These are phyloP conservation scores for Santalum album DNA, from an alignment of 164 flowering plant species.

Conservation along the genomic window DNA sequence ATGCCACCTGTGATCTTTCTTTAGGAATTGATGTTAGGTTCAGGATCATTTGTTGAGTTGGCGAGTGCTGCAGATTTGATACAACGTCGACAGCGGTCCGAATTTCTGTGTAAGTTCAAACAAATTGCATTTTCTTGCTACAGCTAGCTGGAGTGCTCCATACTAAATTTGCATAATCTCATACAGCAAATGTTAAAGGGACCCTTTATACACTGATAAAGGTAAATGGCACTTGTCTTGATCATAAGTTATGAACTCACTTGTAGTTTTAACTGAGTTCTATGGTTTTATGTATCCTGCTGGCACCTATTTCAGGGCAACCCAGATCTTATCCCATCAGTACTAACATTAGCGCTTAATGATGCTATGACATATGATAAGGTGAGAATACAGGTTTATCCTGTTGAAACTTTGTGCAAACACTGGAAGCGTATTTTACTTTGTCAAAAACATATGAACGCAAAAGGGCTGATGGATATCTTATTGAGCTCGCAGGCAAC, in stretches of 20 bases:
- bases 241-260: neutral
- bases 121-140: neutral
- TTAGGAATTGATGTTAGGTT: slow-evolving; percentile 63
- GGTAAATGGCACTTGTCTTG: slow-evolving; percentile 29
- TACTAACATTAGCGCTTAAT: slow-evolving; percentile 72
- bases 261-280: neutral
- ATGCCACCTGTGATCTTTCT: slow-evolving; percentile 33
- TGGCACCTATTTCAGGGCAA: slow-evolving; percentile 40
- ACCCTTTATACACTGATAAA: slow-evolving; percentile 46
- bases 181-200: slow-evolving; percentile 54
- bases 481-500: slow-evolving; percentile 56
- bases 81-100: slow-evolving; percentile 84
- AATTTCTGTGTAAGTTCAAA: slow-evolving; percentile 54
- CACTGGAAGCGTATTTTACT: neutral
- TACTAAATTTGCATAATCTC: neutral
- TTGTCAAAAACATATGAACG: neutral
- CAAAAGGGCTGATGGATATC: slow-evolving; percentile 14
- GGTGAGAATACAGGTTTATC: slow-evolving; percentile 31
- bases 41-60: slow-evolving; percentile 39
- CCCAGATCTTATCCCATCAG: slow-evolving; percentile 58
- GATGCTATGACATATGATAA: slow-evolving; percentile 84
- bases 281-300: neutral
- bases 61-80: slow-evolving; percentile 90
- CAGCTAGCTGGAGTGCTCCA: neutral
- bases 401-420: neutral